Evolutionary conservation across 2,329 filamentous ascomycete genomes (phyloP), one percentile per base, ranked within the genome.

Genomic region (Talaromyces atroroseus): DNA sequence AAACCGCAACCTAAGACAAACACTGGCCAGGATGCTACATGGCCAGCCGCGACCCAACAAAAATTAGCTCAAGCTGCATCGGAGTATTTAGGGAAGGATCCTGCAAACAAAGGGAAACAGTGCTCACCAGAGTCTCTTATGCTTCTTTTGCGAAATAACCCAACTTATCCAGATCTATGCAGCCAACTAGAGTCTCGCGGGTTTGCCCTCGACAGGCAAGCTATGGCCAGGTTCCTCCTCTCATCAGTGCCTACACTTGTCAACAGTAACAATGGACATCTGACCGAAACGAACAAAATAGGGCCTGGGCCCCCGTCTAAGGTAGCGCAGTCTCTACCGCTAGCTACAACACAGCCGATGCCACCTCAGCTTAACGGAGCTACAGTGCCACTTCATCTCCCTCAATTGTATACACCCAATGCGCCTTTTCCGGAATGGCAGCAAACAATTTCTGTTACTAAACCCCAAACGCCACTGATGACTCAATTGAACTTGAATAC

Each of bases 131-230:
- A 73, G 10, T 67, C 75, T 20, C 69, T 84, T 10, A 64, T 76
- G 21, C 65, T 63, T 1, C 72, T 83, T 38, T 70, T 85, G 8
- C 71, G 82, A 50, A 64, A 68, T 7, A 82, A 83, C 60, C 80
- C 81, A 2, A 80, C 75, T 2, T 84, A 84, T 59, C 75, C 78
- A 58, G 74, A 80, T 51, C 66, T 84, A 2, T 85, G 82, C 62
- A 75, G 80, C 58, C 70, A 73, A 47, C 66, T 84, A 5, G 82
- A 85, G 59, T 64, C 61, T 1, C 73, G 73, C 61, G 78, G 77
- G 0, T 68, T 82, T 16, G 71, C 66, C 32, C 70, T 84, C 34
- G 78, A 83, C 59, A 72, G 80, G 54, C 76, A 78, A 5, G 68
- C 72, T 0, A 80, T 85, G 61, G 82, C 82, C 11, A 74, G 78